A percentile compares a stretch with the other conserved stretches of the same genome.
phyloP scores from a whole-genome alignment of 192 early-diverging fungal genomes.

The Physocladia obscura region DNA sequence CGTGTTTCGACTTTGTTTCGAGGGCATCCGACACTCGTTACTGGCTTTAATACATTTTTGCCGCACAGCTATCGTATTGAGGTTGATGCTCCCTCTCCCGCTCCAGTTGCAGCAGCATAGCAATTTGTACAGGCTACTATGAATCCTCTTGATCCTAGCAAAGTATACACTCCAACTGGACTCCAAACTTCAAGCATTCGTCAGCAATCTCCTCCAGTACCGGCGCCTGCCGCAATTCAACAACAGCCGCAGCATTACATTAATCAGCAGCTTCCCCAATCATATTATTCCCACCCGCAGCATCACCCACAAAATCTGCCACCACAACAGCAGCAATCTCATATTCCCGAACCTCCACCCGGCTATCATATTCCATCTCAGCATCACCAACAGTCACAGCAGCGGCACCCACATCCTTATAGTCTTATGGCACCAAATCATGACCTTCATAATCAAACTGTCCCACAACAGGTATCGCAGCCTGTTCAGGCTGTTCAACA shows the following conservation, averaged over 20 bases:
- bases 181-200: neutral
- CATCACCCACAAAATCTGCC: too few relatives aligned
- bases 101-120: too few relatives aligned
- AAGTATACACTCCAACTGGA: conserved; percentile 79
- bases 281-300: too few relatives aligned
- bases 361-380: neutral
- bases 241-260: too few relatives aligned
- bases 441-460: neutral
- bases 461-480: neutral
- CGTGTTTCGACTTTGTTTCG: conserved; percentile 95
- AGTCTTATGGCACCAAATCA: too few relatives aligned
- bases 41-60: conserved; percentile 98
- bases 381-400: neutral
- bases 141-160: conserved; percentile 76
- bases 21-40: conserved; percentile 84
- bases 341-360: neutral
- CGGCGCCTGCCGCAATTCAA: too few relatives aligned
- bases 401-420: too few relatives aligned
- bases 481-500: conserved; percentile 29
- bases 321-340: too few relatives aligned
- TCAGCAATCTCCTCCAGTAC: too few relatives aligned
- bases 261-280: too few relatives aligned
- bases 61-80: conserved; percentile 98
- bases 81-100: too few relatives aligned
- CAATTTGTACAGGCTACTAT: too few relatives aligned